Percentiles rank a stretch among this genome's conserved stretches.
phyloP scores from a whole-genome alignment of 257 asterid genomes.

The Capsicum chinense region DNA sequence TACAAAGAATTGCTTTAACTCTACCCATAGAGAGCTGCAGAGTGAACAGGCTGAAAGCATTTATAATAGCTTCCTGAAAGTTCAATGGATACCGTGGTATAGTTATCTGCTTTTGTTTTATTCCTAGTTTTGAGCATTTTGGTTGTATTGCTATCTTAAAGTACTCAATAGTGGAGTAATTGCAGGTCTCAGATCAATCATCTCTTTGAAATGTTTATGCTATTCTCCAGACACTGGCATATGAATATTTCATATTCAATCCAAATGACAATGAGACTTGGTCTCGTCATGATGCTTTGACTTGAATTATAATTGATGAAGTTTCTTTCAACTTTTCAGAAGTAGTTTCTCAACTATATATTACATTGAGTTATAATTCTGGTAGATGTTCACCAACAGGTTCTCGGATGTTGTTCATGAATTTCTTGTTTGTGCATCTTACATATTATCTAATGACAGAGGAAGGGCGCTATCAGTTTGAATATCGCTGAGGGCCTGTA shows the following conservation, averaged over 20 bases:
- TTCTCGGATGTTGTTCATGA: slow-evolving; percentile 10
- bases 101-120: neutral
- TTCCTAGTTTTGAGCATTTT: slow-evolving; percentile 3
- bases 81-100: neutral
- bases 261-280: neutral
- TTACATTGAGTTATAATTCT: slow-evolving; percentile 9
- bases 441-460: slow-evolving; percentile 49
- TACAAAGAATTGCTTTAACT: neutral
- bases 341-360: slow-evolving; percentile 7
- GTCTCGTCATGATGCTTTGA: slow-evolving; percentile 22
- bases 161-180: neutral
- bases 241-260: neutral
- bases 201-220: slow-evolving; percentile 15
- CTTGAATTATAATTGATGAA: slow-evolving; percentile 4
- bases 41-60: neutral
- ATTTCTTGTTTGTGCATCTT: neutral
- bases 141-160: neutral
- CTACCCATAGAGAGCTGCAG: neutral
- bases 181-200: neutral
- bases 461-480: slow-evolving; percentile 64
- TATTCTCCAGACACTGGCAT: slow-evolving; percentile 17
- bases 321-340: neutral
- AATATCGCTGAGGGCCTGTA: slow-evolving; percentile 59
- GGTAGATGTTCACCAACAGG: neutral
- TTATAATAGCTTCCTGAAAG: slow-evolving; percentile 10